Evolutionary conservation across 2,329 filamentous ascomycete species (phyloP).

Genomic region (Cadophora luteo-olivacea): DNA sequence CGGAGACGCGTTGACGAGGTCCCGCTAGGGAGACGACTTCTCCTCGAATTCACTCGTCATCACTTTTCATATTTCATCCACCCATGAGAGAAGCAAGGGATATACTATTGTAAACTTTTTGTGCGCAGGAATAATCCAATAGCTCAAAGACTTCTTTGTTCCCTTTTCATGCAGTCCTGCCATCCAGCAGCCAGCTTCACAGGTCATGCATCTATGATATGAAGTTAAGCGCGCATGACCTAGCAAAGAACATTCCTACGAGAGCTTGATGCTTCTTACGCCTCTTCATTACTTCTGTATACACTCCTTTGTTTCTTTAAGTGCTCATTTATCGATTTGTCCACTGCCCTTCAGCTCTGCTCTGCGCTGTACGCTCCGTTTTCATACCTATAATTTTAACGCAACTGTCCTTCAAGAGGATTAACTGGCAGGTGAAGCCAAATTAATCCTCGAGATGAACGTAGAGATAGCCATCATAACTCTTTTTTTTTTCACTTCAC

Average conservation of each 20-base stretch:
- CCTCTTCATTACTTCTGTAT: neutral
- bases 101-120: neutral
- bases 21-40: neutral
- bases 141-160: neutral
- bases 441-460: too few species aligned
- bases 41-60: neutral
- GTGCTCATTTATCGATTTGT: neutral
- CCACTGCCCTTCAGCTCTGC: neutral
- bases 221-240: neutral
- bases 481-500: too few species aligned
- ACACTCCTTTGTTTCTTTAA: neutral
- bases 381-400: too few species aligned
- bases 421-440: too few species aligned
- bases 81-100: neutral
- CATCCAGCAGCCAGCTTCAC: neutral
- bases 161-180: neutral
- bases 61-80: neutral
- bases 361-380: too few species aligned
- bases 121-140: neutral
- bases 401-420: too few species aligned
- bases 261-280: neutral
- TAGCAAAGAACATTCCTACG: neutral
- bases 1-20: constrained; percentile 18
- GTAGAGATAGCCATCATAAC: too few species aligned
- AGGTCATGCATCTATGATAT: neutral